Conservation (phyloP, 1,284 basidiomycete genomes). For the Pisolithus thermaeus region DNA sequence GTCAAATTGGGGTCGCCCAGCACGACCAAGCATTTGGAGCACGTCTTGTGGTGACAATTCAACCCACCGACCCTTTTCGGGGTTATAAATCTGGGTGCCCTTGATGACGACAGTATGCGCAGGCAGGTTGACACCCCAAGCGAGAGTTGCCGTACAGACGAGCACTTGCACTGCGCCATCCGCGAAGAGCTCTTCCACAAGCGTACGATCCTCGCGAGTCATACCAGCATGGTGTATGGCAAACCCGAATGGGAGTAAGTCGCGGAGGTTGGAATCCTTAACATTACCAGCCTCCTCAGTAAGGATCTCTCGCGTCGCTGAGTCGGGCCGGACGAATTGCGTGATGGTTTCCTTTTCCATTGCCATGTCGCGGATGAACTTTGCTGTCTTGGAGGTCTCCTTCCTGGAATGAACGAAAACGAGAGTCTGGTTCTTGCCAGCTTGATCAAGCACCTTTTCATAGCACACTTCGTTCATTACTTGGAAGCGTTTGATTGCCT, state of each 20-base stretch:
- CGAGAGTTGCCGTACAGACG: constrained; percentile 95
- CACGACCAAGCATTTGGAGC: constrained; percentile 97
- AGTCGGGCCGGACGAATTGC: constrained; percentile 90
- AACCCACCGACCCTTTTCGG: constrained; percentile 96
- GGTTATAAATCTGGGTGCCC: constrained; percentile 99
- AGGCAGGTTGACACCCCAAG: constrained; percentile 99
- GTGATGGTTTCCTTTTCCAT: constrained; percentile 96
- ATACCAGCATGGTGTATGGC: constrained; percentile 99
- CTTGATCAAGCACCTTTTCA: constrained; percentile 95
- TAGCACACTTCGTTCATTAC: constrained; percentile 99
- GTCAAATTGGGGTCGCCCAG: constrained; percentile 97
- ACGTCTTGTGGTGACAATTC: constrained; percentile 97
- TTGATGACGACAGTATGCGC: constrained; percentile 99
- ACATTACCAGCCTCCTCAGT: constrained; percentile 82
- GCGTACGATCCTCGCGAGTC: constrained; percentile 87
- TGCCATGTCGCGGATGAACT: constrained; percentile 91
- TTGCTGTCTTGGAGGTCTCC: constrained; percentile 96
- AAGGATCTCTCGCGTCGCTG: constrained; percentile 83
- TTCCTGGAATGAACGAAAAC: constrained; percentile 99
- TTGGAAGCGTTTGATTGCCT: constrained; percentile 97
- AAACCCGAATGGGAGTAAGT: constrained; percentile 94
- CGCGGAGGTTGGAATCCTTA: constrained; percentile 81
- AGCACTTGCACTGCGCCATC: constrained; percentile 93
- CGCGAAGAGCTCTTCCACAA: constrained; percentile 94
- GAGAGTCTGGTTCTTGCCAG: constrained; percentile 85